phyloP scores from a whole-genome alignment of 495 filamentous ascomycete genomes.

The Xylaria sp. region DNA sequence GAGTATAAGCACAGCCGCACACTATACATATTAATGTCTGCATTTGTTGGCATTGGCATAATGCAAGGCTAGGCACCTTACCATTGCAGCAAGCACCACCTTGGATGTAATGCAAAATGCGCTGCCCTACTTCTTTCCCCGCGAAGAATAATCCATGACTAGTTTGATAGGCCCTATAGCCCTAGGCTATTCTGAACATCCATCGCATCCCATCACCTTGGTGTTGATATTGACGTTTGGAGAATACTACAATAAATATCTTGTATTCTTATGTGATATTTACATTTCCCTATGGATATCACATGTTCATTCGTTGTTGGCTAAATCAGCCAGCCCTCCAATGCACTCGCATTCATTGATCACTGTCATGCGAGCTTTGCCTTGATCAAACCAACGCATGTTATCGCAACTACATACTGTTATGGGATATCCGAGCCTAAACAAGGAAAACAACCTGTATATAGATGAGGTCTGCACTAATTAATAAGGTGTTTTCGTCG shows the following conservation, averaged over 20 bases:
- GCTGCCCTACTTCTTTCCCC: neutral
- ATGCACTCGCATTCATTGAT: neutral
- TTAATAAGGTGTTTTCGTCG: too few relatives aligned
- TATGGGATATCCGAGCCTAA: too few relatives aligned
- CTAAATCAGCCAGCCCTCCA: neutral
- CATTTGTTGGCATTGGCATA: slow-evolving; percentile 2
- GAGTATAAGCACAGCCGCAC: slow-evolving; percentile 3
- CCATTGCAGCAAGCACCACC: neutral
- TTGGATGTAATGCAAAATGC: neutral
- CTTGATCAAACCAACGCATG: neutral
- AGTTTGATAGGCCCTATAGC: neutral
- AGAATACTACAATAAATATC: neutral
- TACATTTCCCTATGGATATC: neutral
- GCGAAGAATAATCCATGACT: neutral
- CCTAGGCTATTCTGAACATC: neutral
- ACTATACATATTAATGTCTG: too few relatives aligned
- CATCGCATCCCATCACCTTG: neutral
- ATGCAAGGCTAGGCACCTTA: neutral
- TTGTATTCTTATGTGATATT: neutral
- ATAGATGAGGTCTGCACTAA: too few relatives aligned
- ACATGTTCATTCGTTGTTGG: neutral
- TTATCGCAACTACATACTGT: too few relatives aligned
- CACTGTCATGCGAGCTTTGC: neutral
- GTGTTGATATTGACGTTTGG: neutral
- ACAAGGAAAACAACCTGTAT: too few relatives aligned